Conservation (phyloP, 306 rosid genomes). For the Senna siamea region DNA sequence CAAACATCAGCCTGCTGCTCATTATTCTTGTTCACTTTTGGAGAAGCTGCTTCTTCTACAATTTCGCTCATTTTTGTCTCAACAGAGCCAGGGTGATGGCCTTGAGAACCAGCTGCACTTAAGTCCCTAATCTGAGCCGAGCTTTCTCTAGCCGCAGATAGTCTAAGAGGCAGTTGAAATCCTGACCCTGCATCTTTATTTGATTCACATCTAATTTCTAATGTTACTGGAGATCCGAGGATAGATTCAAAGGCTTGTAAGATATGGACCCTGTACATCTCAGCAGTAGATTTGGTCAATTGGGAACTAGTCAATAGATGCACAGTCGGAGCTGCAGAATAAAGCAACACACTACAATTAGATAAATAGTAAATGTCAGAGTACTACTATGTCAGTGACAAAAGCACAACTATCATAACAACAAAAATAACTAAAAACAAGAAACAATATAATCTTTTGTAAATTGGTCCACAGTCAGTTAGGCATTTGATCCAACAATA, state of each 20-base stretch:
- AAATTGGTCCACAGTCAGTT: not conserved
- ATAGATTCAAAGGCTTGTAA: conserved; percentile 82
- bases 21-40: conserved; percentile 50
- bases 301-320: conserved; percentile 81
- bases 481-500: not conserved
- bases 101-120: conserved; percentile 47
- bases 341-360: conserved; percentile 33
- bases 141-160: conserved; percentile 55
- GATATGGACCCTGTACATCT: conserved; percentile 74
- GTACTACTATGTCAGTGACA: not conserved
- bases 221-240: conserved; percentile 75
- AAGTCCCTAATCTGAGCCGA: conserved; percentile 58
- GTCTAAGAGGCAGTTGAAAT: conserved; percentile 52
- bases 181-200: conserved; percentile 54
- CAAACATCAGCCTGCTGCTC: conserved; percentile 50
- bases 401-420: not conserved
- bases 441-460: not conserved
- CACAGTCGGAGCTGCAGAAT: conserved; percentile 85
- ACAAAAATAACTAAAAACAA: not conserved
- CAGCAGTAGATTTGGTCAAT: conserved; percentile 78
- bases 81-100: conserved; percentile 44
- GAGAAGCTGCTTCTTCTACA: conserved; percentile 74
- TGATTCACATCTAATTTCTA: conserved; percentile 82
- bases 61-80: conserved; percentile 73
- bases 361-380: conserved; percentile 22